Evolutionary conservation across 257 asterid species (phyloP), one percentile per base, ranked within the genome.

Genomic region (Verbena officinalis): DNA sequence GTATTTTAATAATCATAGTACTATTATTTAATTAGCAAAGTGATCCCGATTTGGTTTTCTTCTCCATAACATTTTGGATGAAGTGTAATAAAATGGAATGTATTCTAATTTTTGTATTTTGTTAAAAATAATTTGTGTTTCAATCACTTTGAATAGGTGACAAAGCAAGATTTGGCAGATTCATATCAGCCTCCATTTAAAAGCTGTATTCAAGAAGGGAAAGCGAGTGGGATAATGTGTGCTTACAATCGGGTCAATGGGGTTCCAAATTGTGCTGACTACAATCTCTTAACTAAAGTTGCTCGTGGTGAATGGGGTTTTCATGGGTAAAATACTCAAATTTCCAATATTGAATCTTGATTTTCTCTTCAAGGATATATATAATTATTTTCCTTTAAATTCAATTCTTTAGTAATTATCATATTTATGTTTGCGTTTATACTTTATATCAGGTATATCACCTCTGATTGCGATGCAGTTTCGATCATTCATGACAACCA

Each of bases 201-300:
- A 34, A 83, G 85, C 13, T 89, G 98, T 68, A 72, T 91, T 38
- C 59, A 77, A 66, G 85, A 91, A 60, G 96, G 83, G 34, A 70
- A 60, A 63, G 98, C 98, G 1, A 91, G 96, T 72, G 96, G 98
- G n/a, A 81, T 91, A 40, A 91, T 91, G 98, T 91, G 98, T 71
- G 95, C 98, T 55, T 91, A 89, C 73, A 91, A 91, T 59, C 70
- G 96, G 14, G 92, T 91, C 3, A 89, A 91, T 63, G 97, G 96
- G 0, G 70, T 91, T 8, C 98, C 98, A 40, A 86, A 80, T 36
- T 91, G 98, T 76, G 96, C 95, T 52, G 85, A 86, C 78, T 58
- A 73, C 67, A 64, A 83, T 62, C 96, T 91, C 72, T 73, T 91
- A 9, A 88, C 94, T 20, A 64, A 68, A 51, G 83, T 85, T 31